phyloP scores from a whole-genome alignment of 352 stramenopile species.

The Peronospora belbahrii region DNA sequence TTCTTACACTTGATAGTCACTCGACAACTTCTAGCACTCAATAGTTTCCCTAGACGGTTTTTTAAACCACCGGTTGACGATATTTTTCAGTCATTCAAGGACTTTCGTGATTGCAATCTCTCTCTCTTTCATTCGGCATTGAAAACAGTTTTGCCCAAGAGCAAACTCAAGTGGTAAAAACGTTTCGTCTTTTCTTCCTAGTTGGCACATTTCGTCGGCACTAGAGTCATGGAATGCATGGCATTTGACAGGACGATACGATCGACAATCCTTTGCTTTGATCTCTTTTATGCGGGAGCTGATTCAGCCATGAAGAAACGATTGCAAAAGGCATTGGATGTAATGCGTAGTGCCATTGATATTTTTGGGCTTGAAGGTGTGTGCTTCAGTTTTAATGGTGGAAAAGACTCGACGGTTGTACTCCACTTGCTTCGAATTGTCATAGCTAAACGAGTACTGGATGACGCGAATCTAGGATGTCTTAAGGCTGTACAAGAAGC shows the following conservation, averaged over 20 bases:
- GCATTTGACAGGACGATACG: constrained; percentile 13
- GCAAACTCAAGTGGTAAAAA: no score
- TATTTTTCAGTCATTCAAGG: no score
- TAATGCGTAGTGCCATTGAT: constrained; percentile 71
- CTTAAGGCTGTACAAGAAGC: constrained; percentile 9
- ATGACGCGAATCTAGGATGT: constrained; percentile 20
- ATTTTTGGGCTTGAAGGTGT: constrained; percentile 70
- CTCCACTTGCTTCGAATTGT: constrained; percentile 85
- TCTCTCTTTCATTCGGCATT: no score
- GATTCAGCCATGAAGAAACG: constrained; percentile 38
- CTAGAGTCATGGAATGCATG: no score
- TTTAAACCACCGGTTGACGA: no score
- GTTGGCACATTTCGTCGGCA: no score
- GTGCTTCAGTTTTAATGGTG: constrained; percentile 90
- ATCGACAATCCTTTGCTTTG: constrained; percentile 43
- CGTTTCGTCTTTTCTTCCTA: no score
- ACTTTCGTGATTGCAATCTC: no score
- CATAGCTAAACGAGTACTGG: constrained; percentile 62
- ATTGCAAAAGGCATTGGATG: constrained; percentile 62
- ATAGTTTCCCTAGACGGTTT: no score
- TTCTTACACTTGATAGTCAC: no score
- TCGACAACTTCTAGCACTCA: no score
- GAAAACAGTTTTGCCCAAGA: no score
- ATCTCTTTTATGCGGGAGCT: constrained; percentile 45
- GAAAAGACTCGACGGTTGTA: constrained; percentile 90